phyloP scores from a whole-genome alignment of 352 stramenopile species.

The Aphanomyces stellatus region DNA sequence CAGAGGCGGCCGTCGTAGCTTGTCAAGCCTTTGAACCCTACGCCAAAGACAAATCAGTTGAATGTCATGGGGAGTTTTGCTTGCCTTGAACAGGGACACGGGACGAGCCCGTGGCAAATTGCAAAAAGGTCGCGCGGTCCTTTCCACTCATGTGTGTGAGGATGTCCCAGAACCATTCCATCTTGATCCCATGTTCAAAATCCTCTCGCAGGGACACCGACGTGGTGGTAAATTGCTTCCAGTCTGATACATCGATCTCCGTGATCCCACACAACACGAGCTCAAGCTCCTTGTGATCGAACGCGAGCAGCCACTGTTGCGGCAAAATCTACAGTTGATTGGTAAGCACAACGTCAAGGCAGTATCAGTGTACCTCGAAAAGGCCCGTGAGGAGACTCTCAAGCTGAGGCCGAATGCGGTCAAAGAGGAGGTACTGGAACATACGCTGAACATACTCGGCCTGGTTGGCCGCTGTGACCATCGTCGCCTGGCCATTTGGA shows the following conservation, averaged over 20 bases:
- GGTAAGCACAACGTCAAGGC: background rate
- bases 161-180: conserved; percentile 89
- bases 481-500: conserved; percentile 75
- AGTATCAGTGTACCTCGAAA: conserved; percentile 61
- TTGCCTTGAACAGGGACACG: conserved; percentile 84
- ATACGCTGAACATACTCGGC: conserved; percentile 92
- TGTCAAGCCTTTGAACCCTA: conserved; percentile 67
- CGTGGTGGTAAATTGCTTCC: conserved; percentile 69
- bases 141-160: conserved; percentile 80
- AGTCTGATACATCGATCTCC: conserved; percentile 81
- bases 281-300: conserved; percentile 95
- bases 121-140: conserved; percentile 92
- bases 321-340: conserved; percentile 68
- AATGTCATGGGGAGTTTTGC: background rate
- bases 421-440: conserved; percentile 89
- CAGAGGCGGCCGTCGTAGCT: conserved; percentile 80
- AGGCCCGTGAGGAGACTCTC: conserved; percentile 87
- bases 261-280: conserved; percentile 86
- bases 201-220: background rate
- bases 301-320: conserved; percentile 79
- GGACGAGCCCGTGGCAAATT: conserved; percentile 96
- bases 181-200: conserved; percentile 44
- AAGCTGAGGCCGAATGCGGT: conserved; percentile 85
- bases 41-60: background rate
- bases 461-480: conserved; percentile 93